A percentile compares a stretch with the other conserved stretches of the same genome.
Evolutionary conservation across 139 green algal genomes (phyloP).

Genomic region (Tetraselmis striata): DNA sequence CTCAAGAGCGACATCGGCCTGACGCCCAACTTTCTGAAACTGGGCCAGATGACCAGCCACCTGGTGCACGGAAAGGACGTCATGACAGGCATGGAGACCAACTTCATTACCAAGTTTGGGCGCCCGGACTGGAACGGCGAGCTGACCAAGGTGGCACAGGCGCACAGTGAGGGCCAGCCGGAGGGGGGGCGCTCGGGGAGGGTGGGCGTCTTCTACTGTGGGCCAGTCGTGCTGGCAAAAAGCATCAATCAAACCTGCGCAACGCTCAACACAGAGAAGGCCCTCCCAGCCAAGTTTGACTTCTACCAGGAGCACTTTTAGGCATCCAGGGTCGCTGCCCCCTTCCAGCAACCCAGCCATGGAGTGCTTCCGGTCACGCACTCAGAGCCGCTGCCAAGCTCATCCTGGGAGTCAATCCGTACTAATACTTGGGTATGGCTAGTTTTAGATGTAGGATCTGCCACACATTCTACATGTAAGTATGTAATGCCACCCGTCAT

Average conservation of each 20-base stretch:
- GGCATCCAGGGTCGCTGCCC: no score
- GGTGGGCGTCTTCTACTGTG: slow-evolving; percentile 23
- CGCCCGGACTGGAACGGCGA: neutral
- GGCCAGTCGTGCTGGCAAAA: slow-evolving; percentile 1
- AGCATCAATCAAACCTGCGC: neutral
- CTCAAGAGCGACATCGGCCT: neutral
- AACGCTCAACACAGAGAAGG: no score
- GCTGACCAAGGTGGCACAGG: slow-evolving; percentile 5
- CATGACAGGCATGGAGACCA: neutral
- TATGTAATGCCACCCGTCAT: no score
- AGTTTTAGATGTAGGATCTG: no score
- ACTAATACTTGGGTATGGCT: no score
- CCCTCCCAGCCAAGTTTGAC: neutral
- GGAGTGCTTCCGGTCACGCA: no score
- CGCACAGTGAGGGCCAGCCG: neutral
- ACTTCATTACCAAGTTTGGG: neutral
- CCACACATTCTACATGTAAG: no score
- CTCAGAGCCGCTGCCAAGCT: no score
- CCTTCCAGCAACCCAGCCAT: no score
- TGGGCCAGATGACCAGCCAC: no score
- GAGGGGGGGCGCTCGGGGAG: neutral
- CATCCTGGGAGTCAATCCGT: no score
- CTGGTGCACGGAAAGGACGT: neutral
- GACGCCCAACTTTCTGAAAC: neutral
- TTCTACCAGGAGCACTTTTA: neutral